phyloP scores from a whole-genome alignment of 306 rosid genomes.

The Arachis hypogaea region DNA sequence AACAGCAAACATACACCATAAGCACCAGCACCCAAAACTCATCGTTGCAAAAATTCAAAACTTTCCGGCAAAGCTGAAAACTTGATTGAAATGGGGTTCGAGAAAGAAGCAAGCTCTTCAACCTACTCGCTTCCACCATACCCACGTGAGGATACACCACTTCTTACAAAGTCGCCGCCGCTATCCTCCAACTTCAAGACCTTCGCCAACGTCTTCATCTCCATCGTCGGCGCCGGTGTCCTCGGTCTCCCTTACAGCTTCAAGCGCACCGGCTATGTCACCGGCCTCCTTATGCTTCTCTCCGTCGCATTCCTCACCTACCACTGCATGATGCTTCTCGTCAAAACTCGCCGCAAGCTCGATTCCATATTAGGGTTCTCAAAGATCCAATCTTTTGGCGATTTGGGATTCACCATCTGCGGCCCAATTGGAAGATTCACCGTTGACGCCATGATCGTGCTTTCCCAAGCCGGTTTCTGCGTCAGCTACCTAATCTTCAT shows the following conservation, averaged over 20 bases:
- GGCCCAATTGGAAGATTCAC: slow-evolving; percentile 60
- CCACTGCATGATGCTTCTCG: slow-evolving; percentile 76
- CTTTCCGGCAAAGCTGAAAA: too few species aligned
- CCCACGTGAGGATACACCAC: slow-evolving; percentile 63
- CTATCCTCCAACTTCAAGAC: slow-evolving; percentile 64
- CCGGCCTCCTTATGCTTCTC: slow-evolving; percentile 60
- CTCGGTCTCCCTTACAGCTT: slow-evolving; percentile 75
- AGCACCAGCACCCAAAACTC: too few species aligned
- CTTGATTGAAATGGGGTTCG: slow-evolving; percentile 43
- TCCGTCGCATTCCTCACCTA: slow-evolving; percentile 61
- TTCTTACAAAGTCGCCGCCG: slow-evolving; percentile 42
- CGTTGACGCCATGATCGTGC: slow-evolving; percentile 64
- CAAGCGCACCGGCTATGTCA: slow-evolving; percentile 66
- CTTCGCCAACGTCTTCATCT: slow-evolving; percentile 69
- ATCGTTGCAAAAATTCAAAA: too few species aligned
- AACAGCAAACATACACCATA: too few species aligned
- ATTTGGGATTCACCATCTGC: slow-evolving; percentile 60
- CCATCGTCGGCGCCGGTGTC: slow-evolving; percentile 76
- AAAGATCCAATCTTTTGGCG: slow-evolving; percentile 67
- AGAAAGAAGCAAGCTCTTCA: slow-evolving; percentile 54
- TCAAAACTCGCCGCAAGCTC: slow-evolving; percentile 65
- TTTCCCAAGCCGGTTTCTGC: slow-evolving; percentile 73
- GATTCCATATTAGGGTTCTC: slow-evolving; percentile 47
- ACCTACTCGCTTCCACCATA: slow-evolving; percentile 49
- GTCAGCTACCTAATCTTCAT: slow-evolving; percentile 75